A percentile compares a stretch with the other conserved stretches of the same genome.
Conservation (phyloP, 1,284 basidiomycete genomes). For the Melampsora larici-populina region DNA sequence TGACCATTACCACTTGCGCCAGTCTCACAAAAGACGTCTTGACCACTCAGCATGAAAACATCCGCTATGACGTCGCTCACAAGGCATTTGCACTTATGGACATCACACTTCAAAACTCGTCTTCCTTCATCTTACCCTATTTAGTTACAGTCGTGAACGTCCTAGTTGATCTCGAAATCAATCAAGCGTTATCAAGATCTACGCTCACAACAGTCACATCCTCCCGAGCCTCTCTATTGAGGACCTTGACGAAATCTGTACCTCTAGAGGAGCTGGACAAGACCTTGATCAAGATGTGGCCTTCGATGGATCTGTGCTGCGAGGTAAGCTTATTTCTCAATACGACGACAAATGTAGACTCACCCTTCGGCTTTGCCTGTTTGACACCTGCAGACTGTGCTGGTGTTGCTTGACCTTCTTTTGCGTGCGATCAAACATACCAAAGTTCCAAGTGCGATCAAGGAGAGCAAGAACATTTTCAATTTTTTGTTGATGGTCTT, state of each 20-base stretch:
- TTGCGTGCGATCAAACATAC: constrained; percentile 48
- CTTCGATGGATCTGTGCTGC: constrained; percentile 9
- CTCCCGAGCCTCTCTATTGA: constrained; percentile 14
- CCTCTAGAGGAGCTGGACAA: constrained; percentile 20
- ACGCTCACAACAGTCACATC: background rate
- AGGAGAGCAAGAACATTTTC: constrained; percentile 70
- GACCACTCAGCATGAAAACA: background rate
- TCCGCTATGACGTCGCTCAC: background rate
- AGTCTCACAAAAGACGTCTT: constrained; percentile 3
- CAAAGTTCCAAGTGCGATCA: constrained; percentile 58
- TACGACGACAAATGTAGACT: background rate
- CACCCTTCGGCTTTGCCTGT: background rate
- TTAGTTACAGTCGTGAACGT: constrained; percentile 16
- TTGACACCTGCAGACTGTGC: constrained; percentile 15
- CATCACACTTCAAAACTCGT: constrained; percentile 26
- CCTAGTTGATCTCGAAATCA: constrained; percentile 18
- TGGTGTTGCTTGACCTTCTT: constrained; percentile 48
- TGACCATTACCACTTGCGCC: constrained; percentile 23
- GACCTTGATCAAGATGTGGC: constrained; percentile 25
- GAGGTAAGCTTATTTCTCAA: constrained; percentile 9
- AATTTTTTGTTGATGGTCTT: constrained; percentile 78
- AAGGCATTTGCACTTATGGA: constrained; percentile 30
- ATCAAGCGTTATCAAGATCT: constrained; percentile 4
- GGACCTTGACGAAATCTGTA: constrained; percentile 33
- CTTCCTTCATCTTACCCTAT: constrained; percentile 26